A percentile compares a stretch with the other conserved stretches of the same genome.
Evolutionary conservation across 192 early-diverging fungal species (phyloP).

Genomic region (Haplosporangium gracile): DNA sequence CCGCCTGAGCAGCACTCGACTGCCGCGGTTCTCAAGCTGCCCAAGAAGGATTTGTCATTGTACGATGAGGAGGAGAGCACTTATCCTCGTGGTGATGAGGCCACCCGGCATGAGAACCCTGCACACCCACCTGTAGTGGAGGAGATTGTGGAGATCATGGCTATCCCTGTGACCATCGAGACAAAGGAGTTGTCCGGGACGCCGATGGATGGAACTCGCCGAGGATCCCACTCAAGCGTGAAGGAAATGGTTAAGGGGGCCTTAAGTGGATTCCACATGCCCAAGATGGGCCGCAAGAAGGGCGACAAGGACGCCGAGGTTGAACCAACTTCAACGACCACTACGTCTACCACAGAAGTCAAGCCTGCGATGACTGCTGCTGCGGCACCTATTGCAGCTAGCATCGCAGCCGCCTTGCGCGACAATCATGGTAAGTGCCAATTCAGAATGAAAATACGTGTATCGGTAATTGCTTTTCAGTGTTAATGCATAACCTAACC

Average conservation of each 20-base stretch:
- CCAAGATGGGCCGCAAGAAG: slow-evolving; percentile 1
- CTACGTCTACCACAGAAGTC: background rate
- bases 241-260: slow-evolving; percentile 6
- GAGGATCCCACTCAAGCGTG: slow-evolving; percentile 5
- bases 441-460: background rate
- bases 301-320: background rate
- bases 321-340: background rate
- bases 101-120: slow-evolving; percentile 14
- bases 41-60: background rate
- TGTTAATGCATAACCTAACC: background rate
- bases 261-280: slow-evolving; percentile 7
- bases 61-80: slow-evolving; percentile 23
- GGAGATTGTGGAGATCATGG: background rate
- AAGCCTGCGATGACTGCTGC: background rate
- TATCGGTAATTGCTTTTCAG: background rate
- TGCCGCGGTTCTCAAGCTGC: background rate
- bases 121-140: background rate
- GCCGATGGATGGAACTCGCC: background rate
- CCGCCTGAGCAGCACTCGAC: slow-evolving; percentile 1
- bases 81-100: slow-evolving; percentile 19
- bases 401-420: background rate
- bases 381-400: background rate
- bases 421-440: background rate
- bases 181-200: background rate
- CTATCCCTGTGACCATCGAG: background rate